Percentiles rank a stretch among this genome's conserved stretches.
These are phyloP conservation scores for Calonectria ilicicola DNA, from an alignment of 2,329 filamentous ascomycete species.

Conservation along the genomic window DNA sequence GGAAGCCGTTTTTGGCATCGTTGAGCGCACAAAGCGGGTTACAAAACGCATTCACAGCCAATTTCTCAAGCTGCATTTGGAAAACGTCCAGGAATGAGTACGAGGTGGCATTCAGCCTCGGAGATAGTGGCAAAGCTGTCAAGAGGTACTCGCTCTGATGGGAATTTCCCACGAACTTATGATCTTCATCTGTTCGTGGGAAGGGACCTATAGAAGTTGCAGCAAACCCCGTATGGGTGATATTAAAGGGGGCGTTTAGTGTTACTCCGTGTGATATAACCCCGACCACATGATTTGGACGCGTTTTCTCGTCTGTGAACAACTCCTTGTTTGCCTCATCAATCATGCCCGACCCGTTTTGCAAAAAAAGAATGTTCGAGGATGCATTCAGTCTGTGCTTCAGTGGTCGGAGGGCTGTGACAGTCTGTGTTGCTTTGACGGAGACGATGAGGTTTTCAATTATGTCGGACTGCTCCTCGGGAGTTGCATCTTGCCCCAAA, in stretches of 20 bases:
- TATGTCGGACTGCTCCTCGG: not conserved
- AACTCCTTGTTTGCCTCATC: not conserved
- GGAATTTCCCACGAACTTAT: not conserved
- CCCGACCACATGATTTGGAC: not conserved
- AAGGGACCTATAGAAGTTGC: not conserved
- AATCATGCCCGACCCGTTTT: not conserved
- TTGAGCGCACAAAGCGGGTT: not conserved
- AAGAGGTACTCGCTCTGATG: not conserved
- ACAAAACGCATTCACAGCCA: not conserved
- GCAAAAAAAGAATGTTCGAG: not conserved
- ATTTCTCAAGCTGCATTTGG: not conserved
- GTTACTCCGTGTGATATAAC: not conserved
- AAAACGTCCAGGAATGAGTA: not conserved
- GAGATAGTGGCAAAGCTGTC: not conserved
- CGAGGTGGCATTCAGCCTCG: not conserved
- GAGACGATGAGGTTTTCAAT: not conserved
- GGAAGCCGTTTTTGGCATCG: not conserved
- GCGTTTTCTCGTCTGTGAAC: not conserved
- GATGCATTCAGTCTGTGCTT: not conserved
- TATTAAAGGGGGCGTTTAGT: not conserved
- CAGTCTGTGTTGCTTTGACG: not conserved
- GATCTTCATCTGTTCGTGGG: not conserved
- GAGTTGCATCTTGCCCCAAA: not conserved
- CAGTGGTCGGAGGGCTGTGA: not conserved
- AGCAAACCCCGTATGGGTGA: not conserved